Evolutionary conservation across 208 protist species (phyloP).

Genomic region (Entamoeba invadens): DNA sequence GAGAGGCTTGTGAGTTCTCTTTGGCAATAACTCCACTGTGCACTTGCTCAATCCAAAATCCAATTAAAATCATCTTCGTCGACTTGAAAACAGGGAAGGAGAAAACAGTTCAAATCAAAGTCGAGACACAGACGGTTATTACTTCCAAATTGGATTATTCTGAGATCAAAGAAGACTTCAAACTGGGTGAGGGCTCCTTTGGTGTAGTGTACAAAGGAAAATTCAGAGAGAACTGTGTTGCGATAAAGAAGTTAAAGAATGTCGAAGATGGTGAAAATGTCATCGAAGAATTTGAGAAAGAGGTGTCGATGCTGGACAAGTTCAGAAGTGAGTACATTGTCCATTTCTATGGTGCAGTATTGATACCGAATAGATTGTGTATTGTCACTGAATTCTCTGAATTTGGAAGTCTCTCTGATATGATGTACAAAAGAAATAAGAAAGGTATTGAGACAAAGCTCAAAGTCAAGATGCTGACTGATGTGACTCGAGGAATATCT

Average conservation of each 20-base stretch:
- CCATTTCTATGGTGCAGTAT: too few species aligned
- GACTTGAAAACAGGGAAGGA: not conserved
- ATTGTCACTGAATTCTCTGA: not conserved
- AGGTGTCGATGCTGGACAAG: too few species aligned
- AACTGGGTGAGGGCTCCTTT: not conserved
- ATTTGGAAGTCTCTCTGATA: not conserved
- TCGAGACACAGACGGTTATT: not conserved
- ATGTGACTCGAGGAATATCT: not conserved
- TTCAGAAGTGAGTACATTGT: too few species aligned
- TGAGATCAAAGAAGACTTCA: not conserved
- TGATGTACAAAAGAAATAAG: not conserved
- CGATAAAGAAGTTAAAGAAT: not conserved
- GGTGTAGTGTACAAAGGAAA: not conserved
- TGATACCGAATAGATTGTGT: not conserved
- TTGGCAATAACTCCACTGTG: not conserved
- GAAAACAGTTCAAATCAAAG: not conserved
- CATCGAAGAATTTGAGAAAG: too few species aligned
- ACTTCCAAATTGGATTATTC: not conserved
- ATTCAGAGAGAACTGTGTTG: not conserved
- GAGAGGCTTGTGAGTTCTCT: not conserved
- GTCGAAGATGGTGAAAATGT: not conserved
- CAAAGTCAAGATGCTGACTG: not conserved
- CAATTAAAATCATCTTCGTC: not conserved
- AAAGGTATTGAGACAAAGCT: not conserved
- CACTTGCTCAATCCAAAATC: not conserved